Base-by-base conservation (phyloP, 768 basidiomycete genomes). In the Cubamyces lactineus region DNA sequence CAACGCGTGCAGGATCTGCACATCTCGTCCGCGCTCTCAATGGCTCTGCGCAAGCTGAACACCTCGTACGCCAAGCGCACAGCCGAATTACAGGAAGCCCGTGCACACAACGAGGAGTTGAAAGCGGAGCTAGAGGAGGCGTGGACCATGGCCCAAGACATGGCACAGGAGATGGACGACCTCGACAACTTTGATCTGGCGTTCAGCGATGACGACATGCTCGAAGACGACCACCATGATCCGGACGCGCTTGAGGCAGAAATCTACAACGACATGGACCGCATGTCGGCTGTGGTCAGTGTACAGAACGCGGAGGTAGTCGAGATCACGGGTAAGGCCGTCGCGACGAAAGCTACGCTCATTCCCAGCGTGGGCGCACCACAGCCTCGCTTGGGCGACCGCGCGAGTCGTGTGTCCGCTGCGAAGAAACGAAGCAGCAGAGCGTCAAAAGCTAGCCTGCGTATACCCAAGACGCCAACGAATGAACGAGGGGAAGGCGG, bases 31-130 rank as follows among this genome's bases (percentile, higher is more conserved):
- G 89, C 91, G 17, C 80, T 93, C 12, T 85, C 86, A 0, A 83
- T 94, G 65, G 91, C 88, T 1, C 71, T 94, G 53, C 82, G 91
- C 12, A 94, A 94, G 81, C 78, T 93, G 28, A 92, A 93, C 70
- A 82, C 81, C 48, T 87, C 88, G 53, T 91, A 89, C 62, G 84
- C 85, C 5, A 83, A 84, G 42, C 83, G 90, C 39, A 85, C 81
- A 0, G 70, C 77, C 1, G 89, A 92, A 26, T 78, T 91, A 26
- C 71, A 75, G 30, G 73, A 76, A 8, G 78, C 82, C 5, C 79
- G 78, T 55, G 70, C 78, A 12, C 77, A 79, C 40, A 80, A 89
- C 23, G 74, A 74, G 24, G 78, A 82, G 54, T 80, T 93, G 21
- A 80, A 88, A 66, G 87, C 81, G 15, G 88, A 91, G 65, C 77